Base-by-base conservation (phyloP, 1,284 basidiomycete genomes). In the Malassezia obtusa region DNA sequence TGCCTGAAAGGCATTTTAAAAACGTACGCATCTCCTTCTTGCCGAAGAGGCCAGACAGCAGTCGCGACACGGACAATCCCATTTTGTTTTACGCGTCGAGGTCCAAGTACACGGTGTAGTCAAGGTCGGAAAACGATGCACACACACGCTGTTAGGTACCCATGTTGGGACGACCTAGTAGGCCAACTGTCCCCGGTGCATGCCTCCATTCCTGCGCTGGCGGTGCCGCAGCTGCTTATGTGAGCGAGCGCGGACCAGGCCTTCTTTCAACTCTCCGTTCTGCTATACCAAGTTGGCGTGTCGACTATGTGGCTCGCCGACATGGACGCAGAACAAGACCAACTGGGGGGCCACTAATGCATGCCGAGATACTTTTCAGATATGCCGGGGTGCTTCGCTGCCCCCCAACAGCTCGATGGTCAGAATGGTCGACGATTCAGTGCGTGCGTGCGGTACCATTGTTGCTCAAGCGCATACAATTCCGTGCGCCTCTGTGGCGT, bases 31-130 rank as follows among this genome's bases (percentile, higher is more conserved):
- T 73, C 59, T 73, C 70, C 60, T 67, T 69, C 57, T 73, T 73
- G 63, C 70, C 70, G 43, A 73, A 73, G 55, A 73, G 68, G 61
- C 69, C 69, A 50, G 68, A 70, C 57, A 73, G 64, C 60, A 71
- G 63, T 60, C 70, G 70, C 54, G 68, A 71, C 54, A 73, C 63
- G 49, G 68, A 71, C 58, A 64, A 60, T 57, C 70, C 70, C 70
- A 73, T 73, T 22, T 39, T 63, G 39, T 32, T 51, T 43, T 43
- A 26, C 40, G 40, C 40, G 40, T 28, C 22, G 40, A 25, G 19
- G 25, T 45, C 30, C 43, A 45, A 47, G 38, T 44, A 47, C 36
- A 35, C 17, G 14, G 30, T 26, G 52, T 44, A 33, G 35, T 44
- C 46, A 46, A n/a, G 44, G 45, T 43, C 41, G 35, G 51, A 54